These are phyloP conservation scores for Aspergillus leporis DNA, from an alignment of 495 filamentous ascomycete species.

Conservation along the genomic window DNA sequence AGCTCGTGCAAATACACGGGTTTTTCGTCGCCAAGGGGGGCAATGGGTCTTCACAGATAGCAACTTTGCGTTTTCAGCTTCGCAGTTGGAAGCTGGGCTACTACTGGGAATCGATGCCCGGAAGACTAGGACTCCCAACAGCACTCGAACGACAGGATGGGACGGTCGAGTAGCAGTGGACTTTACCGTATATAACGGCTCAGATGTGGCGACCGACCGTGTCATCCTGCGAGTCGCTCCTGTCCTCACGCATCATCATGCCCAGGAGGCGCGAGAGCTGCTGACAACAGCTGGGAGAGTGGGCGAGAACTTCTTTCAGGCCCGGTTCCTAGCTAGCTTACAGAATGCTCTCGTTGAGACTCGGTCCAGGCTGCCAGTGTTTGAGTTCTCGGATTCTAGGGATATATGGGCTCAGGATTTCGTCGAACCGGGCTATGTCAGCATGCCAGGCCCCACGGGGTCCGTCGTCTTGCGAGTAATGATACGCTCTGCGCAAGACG, in stretches of 20 bases:
- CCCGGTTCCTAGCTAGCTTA: constrained; percentile 4
- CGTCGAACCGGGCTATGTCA: constrained; percentile 10
- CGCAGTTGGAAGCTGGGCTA: no score
- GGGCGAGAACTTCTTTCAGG: not conserved
- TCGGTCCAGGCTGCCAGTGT: not conserved
- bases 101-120: not conserved
- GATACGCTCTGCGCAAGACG: constrained; percentile 9
- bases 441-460: constrained; percentile 14
- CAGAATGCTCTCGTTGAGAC: not conserved
- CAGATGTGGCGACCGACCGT: constrained; percentile 18
- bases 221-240: constrained; percentile 14
- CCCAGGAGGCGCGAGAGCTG: constrained; percentile 5
- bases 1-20: constrained; percentile 5
- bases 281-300: not conserved
- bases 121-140: not conserved
- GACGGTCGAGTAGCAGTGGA: constrained; percentile 5
- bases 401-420: constrained; percentile 17
- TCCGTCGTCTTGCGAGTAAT: constrained; percentile 10
- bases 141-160: not conserved
- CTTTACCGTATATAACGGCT: constrained; percentile 5
- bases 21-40: not conserved
- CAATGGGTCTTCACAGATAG: no score
- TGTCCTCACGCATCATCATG: constrained; percentile 11
- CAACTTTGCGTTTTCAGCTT: no score
- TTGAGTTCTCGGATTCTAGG: not conserved